Conservation (phyloP, 495 filamentous ascomycete species). For the Bryoglossum gracile region DNA sequence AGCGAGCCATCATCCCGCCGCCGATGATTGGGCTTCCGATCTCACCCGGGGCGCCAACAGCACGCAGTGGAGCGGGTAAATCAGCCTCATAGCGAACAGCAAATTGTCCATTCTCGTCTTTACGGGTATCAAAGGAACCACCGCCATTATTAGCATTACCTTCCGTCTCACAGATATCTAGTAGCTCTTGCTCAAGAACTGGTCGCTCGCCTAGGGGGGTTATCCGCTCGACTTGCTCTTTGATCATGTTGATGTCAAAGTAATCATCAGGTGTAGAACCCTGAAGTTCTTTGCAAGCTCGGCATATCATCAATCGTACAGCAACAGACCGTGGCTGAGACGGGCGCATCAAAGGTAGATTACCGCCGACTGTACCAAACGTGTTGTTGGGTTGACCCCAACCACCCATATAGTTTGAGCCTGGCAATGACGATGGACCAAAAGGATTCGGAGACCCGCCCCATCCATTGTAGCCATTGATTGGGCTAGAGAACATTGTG, state of each 20-base stretch:
- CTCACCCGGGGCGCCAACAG: slow-evolving; percentile 45
- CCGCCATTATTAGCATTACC: slow-evolving; percentile 84
- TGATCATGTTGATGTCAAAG: slow-evolving; percentile 58
- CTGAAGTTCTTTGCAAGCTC: slow-evolving; percentile 39
- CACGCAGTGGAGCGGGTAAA: slow-evolving; percentile 28
- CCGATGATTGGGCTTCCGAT: slow-evolving; percentile 51
- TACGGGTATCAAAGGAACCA: slow-evolving; percentile 64
- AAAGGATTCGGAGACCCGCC: slow-evolving; percentile 24
- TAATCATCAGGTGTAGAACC: slow-evolving; percentile 45
- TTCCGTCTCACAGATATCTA: slow-evolving; percentile 88
- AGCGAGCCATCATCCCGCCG: slow-evolving; percentile 12
- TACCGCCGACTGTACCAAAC: slow-evolving; percentile 19
- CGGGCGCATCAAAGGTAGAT: slow-evolving; percentile 22
- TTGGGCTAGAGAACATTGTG: slow-evolving; percentile 19
- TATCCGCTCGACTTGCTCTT: slow-evolving; percentile 55
- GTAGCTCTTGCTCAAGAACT: slow-evolving; percentile 62
- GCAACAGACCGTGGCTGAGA: slow-evolving; percentile 36
- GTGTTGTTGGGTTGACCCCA: slow-evolving; percentile 13
- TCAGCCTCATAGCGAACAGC: slow-evolving; percentile 59
- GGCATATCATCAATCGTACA: slow-evolving; percentile 43
- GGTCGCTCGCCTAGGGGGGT: slow-evolving; percentile 48
- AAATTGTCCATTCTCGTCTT: slow-evolving; percentile 39
- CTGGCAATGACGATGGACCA: slow-evolving; percentile 21
- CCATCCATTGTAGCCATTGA: slow-evolving; percentile 17
- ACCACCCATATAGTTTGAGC: slow-evolving; percentile 21